phyloP scores from a whole-genome alignment of 2,329 filamentous ascomycete species.

The Anisogramma anomala region DNA sequence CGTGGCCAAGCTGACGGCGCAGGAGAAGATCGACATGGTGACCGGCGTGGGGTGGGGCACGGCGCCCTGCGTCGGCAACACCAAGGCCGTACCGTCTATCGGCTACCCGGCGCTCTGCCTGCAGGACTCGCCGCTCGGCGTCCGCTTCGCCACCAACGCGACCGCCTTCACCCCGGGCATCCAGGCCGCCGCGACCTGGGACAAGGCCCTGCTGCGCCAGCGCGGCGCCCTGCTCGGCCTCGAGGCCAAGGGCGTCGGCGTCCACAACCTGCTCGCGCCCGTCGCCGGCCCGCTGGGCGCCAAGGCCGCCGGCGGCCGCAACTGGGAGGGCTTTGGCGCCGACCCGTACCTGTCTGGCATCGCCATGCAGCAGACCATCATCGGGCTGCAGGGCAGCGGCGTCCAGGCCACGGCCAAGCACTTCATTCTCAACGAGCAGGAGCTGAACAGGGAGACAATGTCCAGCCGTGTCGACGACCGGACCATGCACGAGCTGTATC shows the following conservation, averaged over 20 bases:
- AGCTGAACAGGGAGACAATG: conserved; percentile 42
- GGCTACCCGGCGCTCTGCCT: conserved; percentile 64
- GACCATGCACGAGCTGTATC: conserved; percentile 55
- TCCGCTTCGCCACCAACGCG: conserved; percentile 58
- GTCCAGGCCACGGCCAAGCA: conserved; percentile 46
- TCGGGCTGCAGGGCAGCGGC: conserved; percentile 41
- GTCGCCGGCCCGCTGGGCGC: conserved; percentile 66
- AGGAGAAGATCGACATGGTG: conserved; percentile 70
- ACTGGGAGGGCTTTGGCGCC: conserved; percentile 74
- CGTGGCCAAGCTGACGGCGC: conserved; percentile 56
- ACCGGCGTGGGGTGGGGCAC: conserved; percentile 68
- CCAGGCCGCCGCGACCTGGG: conserved; percentile 71
- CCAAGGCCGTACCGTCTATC: conserved; percentile 40
- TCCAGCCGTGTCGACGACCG: conserved; percentile 51
- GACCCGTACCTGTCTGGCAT: conserved; percentile 64
- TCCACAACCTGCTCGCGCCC: conserved; percentile 66
- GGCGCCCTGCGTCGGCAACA: conserved; percentile 57
- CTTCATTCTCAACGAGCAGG: conserved; percentile 60
- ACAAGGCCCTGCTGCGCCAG: conserved; percentile 58
- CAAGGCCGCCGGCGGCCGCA: conserved; percentile 60
- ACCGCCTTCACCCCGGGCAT: conserved; percentile 74
- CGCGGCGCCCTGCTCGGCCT: conserved; percentile 57
- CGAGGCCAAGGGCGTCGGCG: conserved; percentile 58
- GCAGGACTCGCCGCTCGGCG: conserved; percentile 68
- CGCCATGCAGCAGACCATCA: conserved; percentile 49